Evolutionary conservation across 371 early-diverging fungal genomes (phyloP).

Genomic region (Circinella minor): DNA sequence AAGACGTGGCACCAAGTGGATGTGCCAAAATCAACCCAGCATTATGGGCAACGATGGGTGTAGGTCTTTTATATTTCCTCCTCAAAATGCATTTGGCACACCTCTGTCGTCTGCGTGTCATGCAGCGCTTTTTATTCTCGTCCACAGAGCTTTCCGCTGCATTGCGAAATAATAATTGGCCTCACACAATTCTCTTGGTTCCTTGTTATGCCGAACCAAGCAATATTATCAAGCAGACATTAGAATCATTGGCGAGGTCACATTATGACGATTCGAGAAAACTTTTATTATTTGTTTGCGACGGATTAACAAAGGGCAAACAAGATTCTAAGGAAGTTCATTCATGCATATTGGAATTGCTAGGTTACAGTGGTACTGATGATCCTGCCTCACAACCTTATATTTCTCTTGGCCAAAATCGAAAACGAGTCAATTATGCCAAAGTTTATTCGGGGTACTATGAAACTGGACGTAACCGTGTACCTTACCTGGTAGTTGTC

Average conservation of each 20-base stretch:
- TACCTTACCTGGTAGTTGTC: constrained; percentile 52
- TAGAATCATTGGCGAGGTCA: constrained; percentile 51
- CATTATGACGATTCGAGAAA: constrained; percentile 52
- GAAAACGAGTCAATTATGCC: constrained; percentile 39
- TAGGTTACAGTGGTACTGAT: constrained; percentile 47
- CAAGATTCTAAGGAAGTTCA: constrained; percentile 37
- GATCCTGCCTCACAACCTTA: constrained; percentile 44
- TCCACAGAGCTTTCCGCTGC: constrained; percentile 25
- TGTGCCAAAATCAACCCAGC: constrained; percentile 49
- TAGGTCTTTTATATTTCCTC: constrained; percentile 40
- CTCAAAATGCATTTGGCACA: constrained; percentile 51
- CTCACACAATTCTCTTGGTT: constrained; percentile 44
- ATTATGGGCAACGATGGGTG: constrained; percentile 54
- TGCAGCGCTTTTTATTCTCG: constrained; percentile 37
- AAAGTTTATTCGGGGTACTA: constrained; percentile 52
- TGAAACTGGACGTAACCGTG: constrained; percentile 51
- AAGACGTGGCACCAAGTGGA: constrained; percentile 27
- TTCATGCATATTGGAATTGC: constrained; percentile 37
- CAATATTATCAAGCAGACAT: constrained; percentile 46
- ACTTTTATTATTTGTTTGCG: constrained; percentile 57
- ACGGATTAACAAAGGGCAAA: constrained; percentile 38
- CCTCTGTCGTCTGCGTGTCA: constrained; percentile 39
- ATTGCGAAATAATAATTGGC: constrained; percentile 19
- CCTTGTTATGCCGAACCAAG: constrained; percentile 51
- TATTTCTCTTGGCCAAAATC: constrained; percentile 39